Conservation (phyloP, 1,284 basidiomycete genomes). For the Heliocybe sulcata region DNA sequence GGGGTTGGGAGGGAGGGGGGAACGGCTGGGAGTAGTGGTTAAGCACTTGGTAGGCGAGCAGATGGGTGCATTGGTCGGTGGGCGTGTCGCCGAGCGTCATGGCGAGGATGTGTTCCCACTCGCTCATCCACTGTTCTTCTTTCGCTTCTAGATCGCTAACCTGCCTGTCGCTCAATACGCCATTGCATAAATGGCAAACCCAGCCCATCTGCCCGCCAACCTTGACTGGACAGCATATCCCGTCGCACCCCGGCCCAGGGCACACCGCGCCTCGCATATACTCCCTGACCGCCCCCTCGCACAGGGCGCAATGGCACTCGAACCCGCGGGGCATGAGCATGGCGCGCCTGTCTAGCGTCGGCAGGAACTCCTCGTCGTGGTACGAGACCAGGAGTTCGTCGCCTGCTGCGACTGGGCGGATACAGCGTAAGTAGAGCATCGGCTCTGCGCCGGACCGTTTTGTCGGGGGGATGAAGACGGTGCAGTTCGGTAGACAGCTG, state of each 20-base stretch:
- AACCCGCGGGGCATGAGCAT: constrained; percentile 1
- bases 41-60: neutral
- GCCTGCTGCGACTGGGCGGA: constrained; percentile 2
- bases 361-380: constrained; percentile 4
- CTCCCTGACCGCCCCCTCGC: neutral
- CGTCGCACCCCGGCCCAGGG: neutral
- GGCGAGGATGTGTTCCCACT: constrained; percentile 1
- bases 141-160: neutral
- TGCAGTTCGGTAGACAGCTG: constrained; percentile 3
- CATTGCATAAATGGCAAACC: constrained; percentile 1
- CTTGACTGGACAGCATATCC: neutral
- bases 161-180: neutral
- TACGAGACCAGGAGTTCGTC: neutral
- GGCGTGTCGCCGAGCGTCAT: neutral
- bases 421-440: neutral
- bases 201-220: neutral
- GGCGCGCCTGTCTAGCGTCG: neutral
- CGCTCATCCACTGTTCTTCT: constrained; percentile 2
- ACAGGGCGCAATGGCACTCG: constrained; percentile 1
- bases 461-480: constrained; percentile 1
- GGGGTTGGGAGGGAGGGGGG: no score
- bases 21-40: no score
- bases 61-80: neutral
- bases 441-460: neutral
- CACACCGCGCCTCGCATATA: constrained; percentile 2